Conservation (phyloP, 1,284 basidiomycete species). For the Ganoderma leucocontextum region DNA sequence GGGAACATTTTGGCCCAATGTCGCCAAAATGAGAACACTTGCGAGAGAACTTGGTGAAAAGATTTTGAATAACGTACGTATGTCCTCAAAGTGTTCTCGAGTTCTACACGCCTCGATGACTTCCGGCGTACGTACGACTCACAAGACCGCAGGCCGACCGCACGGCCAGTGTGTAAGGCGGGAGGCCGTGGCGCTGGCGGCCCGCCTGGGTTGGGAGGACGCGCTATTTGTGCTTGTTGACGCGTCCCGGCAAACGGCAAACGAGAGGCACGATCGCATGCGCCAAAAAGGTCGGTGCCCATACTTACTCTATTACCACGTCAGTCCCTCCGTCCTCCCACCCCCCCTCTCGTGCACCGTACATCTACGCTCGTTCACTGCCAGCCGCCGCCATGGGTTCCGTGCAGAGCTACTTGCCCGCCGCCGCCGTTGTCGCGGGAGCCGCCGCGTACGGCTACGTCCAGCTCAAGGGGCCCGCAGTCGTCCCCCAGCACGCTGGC, state of each 20-base stretch:
- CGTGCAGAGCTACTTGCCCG: conserved; percentile 54
- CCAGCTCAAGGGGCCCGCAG: conserved; percentile 33
- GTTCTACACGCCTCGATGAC: neutral
- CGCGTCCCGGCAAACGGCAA: conserved; percentile 32
- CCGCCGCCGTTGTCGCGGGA: conserved; percentile 49
- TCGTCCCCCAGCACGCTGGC: conserved; percentile 21
- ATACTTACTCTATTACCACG: conserved; percentile 26
- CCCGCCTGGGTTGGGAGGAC: neutral
- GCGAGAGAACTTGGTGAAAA: too few relatives aligned
- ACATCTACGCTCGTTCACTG: conserved; percentile 8
- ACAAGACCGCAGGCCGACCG: neutral
- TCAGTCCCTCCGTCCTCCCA: conserved; percentile 20
- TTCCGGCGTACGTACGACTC: neutral
- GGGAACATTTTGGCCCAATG: too few relatives aligned
- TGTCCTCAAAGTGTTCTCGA: too few relatives aligned
- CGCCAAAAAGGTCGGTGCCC: conserved; percentile 11
- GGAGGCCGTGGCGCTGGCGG: neutral
- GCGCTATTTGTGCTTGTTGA: conserved; percentile 38
- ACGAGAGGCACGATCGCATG: conserved; percentile 26
- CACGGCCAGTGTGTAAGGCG: neutral
- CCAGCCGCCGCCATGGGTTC: conserved; percentile 52
- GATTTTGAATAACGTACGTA: too few relatives aligned
- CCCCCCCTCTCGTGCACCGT: conserved; percentile 10
- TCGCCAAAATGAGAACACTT: too few relatives aligned
- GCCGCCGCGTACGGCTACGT: conserved; percentile 53